phyloP scores from a whole-genome alignment of 352 stramenopile genomes.

The Phytophthora uliginosa region DNA sequence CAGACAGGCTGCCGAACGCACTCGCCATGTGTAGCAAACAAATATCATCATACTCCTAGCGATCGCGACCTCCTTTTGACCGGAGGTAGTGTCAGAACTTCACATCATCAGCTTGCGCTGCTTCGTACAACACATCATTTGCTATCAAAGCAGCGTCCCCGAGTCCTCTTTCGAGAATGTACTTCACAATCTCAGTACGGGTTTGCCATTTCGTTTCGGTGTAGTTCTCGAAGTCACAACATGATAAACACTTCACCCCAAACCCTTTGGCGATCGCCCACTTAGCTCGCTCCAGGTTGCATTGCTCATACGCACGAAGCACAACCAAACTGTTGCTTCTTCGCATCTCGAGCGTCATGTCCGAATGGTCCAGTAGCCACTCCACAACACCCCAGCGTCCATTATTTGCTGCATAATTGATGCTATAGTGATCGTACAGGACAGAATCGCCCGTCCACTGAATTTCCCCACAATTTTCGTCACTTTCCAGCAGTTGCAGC shows the following conservation, averaged over 20 bases:
- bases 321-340: background rate
- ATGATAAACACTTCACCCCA: no score
- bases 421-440: no score
- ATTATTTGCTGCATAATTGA: no score
- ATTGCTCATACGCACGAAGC: background rate
- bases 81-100: background rate
- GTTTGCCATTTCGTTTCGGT: background rate
- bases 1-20: background rate
- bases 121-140: background rate
- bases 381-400: background rate
- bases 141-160: background rate
- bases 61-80: background rate
- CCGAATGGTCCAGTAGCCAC: background rate
- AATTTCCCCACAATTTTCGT: no score
- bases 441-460: no score
- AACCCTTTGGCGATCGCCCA: no score
- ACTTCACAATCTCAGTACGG: background rate
- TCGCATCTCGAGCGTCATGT: background rate
- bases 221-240: background rate
- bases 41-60: background rate
- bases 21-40: background rate
- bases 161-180: background rate
- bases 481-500: no score
- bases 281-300: background rate
- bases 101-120: background rate